Percentiles rank a stretch among this genome's conserved stretches.
Evolutionary conservation across 148 eudicot species (phyloP).

Genomic region (Amaranthus palmeri): DNA sequence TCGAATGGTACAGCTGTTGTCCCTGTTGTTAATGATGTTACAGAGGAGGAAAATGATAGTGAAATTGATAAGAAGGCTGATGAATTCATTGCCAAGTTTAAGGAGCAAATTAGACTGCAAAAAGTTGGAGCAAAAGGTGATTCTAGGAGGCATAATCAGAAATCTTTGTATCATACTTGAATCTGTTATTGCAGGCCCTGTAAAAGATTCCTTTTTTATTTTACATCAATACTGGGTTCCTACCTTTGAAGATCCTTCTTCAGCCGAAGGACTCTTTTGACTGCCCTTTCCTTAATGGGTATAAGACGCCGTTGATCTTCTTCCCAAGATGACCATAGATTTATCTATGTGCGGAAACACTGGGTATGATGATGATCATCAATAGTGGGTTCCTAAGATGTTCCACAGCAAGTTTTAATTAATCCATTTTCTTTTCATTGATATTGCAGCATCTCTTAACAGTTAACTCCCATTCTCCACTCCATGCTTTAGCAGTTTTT

Average conservation of each 20-base stretch:
- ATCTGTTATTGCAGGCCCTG: not conserved
- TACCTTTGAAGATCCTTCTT: too few species aligned
- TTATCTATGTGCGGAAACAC: too few species aligned
- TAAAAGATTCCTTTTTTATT: not conserved
- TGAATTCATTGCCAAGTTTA: slow-evolving; percentile 91
- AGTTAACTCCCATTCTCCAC: too few species aligned
- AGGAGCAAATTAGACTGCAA: slow-evolving; percentile 78
- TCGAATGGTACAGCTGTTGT: slow-evolving; percentile 24
- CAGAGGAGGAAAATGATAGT: slow-evolving; percentile 42
- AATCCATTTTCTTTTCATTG: not conserved
- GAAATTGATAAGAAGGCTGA: slow-evolving; percentile 87
- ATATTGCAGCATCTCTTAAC: too few species aligned
- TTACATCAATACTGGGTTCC: too few species aligned
- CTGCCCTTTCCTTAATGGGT: too few species aligned
- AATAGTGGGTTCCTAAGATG: too few species aligned
- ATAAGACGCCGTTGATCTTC: too few species aligned
- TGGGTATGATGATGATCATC: too few species aligned
- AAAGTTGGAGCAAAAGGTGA: slow-evolving; percentile 37
- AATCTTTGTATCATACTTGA: slow-evolving; percentile 10
- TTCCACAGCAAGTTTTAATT: not conserved
- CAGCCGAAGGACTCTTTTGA: too few species aligned
- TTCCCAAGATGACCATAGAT: too few species aligned
- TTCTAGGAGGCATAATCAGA: slow-evolving; percentile 21
- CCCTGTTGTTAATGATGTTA: slow-evolving; percentile 16
- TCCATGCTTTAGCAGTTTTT: not conserved